Base-by-base conservation (phyloP, 2,329 filamentous ascomycete species). In the Fusarium sororula region DNA sequence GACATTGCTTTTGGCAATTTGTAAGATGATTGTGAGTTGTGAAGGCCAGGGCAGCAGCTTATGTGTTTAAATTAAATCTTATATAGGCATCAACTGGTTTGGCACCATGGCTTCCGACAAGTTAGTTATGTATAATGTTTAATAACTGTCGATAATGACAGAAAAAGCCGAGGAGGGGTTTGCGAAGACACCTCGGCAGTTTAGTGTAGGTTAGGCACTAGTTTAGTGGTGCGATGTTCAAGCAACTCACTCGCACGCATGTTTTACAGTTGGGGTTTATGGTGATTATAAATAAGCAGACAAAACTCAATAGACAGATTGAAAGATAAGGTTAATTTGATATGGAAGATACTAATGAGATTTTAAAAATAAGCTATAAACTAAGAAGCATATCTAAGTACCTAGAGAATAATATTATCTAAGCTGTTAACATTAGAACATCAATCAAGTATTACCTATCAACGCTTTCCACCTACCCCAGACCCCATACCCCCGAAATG, bases 21-120 rank as follows among this genome's bases (percentile, higher is more conserved):
- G 1, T n/a, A 15, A n/a, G 13, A n/a, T 7, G 9, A 41, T n/a
- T 1, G n/a, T 1, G 0, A 1, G 8, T n/a, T n/a, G 1, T 13
- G 12, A 7, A 3, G 20, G 20, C n/a, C n/a, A n/a, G n/a, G n/a
- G n/a, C n/a, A n/a, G n/a, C n/a, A n/a, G n/a, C n/a, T n/a, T n/a
- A n/a, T n/a, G n/a, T n/a, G n/a, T n/a, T n/a, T n/a, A n/a, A n/a
- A n/a, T n/a, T n/a, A n/a, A n/a, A n/a, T n/a, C n/a, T n/a, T n/a
- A n/a, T n/a, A n/a, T n/a, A n/a, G n/a, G n/a, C n/a, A 42, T 42
- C 2, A 11, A n/a, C 22, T 11, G 9, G 10, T 6, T 42, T 5
- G 14, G 6, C 7, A 5, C 9, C 4, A 17, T 17, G 6, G n/a
- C 14, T 11, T 42, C 8, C 6, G 6, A 15, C 8, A 42, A 0